Conservation (phyloP, 164 flowering plant genomes). For the Aristolochia contorta region DNA sequence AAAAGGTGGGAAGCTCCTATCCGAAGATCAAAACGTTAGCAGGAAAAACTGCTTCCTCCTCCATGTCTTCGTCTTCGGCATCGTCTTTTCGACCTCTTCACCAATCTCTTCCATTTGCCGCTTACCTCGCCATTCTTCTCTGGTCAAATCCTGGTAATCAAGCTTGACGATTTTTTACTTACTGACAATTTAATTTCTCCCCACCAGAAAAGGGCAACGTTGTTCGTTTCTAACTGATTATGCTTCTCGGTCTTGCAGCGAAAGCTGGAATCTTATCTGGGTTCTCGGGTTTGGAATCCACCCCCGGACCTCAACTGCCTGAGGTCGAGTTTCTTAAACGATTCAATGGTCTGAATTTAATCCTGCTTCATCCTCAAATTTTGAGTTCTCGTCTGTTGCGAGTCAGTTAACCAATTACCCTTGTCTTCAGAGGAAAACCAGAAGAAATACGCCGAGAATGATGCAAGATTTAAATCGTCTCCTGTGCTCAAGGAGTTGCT, state of each 20-base stretch:
- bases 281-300: conserved; percentile 13
- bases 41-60: not conserved
- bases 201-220: not conserved
- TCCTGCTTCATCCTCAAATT: not conserved
- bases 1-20: not conserved
- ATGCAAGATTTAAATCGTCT: conserved; percentile 13
- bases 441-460: conserved; percentile 14
- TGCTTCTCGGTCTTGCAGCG: conserved; percentile 8
- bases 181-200: not conserved
- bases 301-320: conserved; percentile 17
- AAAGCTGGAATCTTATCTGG: conserved; percentile 15
- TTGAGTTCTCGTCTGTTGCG: not conserved
- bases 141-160: conserved; percentile 1
- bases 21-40: not conserved
- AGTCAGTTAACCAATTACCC: not conserved
- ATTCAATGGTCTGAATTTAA: conserved; percentile 10
- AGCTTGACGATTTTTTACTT: not conserved
- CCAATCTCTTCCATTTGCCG: conserved; percentile 3
- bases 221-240: not conserved
- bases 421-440: conserved; percentile 13
- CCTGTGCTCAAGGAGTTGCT: conserved; percentile 9
- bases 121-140: conserved; percentile 3
- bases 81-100: conserved; percentile 1
- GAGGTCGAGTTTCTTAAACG: conserved; percentile 13
- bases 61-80: not conserved